Conservation (phyloP, 2,329 filamentous ascomycete genomes). For the Colletotrichum neosansevieriae region DNA sequence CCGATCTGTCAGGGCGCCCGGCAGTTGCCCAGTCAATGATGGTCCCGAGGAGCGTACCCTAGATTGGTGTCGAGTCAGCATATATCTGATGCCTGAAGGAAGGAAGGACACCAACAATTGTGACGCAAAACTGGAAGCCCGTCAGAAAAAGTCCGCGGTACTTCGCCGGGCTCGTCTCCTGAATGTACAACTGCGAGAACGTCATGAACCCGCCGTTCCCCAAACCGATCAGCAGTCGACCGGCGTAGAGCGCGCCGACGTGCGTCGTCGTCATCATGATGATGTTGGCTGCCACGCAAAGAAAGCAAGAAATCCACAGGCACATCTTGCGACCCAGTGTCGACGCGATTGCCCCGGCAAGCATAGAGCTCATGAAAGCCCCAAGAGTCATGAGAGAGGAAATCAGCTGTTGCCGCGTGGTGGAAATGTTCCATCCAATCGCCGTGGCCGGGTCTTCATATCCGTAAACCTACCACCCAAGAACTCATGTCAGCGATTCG, state of each 20-base stretch:
- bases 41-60: neutral
- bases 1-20: neutral
- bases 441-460: constrained; percentile 25
- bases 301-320: neutral
- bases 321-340: neutral
- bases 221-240: constrained; percentile 66
- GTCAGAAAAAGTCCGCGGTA: constrained; percentile 62
- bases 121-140: neutral
- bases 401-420: constrained; percentile 60
- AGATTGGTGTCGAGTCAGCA: rapidly evolving
- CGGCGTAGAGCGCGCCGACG: constrained; percentile 67
- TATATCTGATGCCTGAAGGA: neutral
- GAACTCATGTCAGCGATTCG: neutral
- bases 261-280: constrained; percentile 54
- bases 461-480: neutral
- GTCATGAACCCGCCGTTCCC: constrained; percentile 71
- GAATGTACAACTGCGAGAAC: constrained; percentile 63
- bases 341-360: constrained; percentile 48
- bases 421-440: constrained; percentile 59
- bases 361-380: constrained; percentile 57
- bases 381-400: constrained; percentile 62
- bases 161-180: constrained; percentile 59
- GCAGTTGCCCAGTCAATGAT: constrained; percentile 3
- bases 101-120: neutral
- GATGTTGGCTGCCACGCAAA: neutral